Conservation (phyloP, 352 stramenopile genomes). For the Globisporangium perplexum region DNA sequence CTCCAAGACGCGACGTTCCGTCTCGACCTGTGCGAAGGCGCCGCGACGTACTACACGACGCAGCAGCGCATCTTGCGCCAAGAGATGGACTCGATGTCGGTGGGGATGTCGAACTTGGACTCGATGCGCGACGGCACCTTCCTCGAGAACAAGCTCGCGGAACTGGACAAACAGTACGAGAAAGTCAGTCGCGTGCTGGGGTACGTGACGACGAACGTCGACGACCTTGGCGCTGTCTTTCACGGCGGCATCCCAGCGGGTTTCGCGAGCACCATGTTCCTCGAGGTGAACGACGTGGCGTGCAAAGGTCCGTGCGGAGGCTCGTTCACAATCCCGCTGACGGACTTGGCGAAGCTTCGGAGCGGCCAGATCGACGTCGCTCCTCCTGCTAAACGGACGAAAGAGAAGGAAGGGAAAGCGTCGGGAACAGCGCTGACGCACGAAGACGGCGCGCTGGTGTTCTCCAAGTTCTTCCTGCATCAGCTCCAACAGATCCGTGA, state of each 20-base stretch:
- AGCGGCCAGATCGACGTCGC: not conserved
- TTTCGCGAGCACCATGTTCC: constrained; percentile 38
- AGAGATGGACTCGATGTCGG: constrained; percentile 56
- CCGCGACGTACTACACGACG: constrained; percentile 45
- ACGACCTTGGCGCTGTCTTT: constrained; percentile 56
- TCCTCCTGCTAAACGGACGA: not conserved
- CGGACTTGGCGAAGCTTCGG: constrained; percentile 29
- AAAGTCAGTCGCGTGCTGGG: constrained; percentile 44
- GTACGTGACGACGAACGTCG: constrained; percentile 52
- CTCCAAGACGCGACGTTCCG: constrained; percentile 58
- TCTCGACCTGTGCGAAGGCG: constrained; percentile 53
- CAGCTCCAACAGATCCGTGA: constrained; percentile 6
- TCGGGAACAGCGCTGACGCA: constrained; percentile 31
- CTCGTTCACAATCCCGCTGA: constrained; percentile 51
- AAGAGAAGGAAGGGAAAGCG: not conserved
- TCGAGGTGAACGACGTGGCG: constrained; percentile 51
- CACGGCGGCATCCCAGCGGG: constrained; percentile 48
- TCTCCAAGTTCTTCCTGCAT: constrained; percentile 46
- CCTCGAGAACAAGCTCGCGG: constrained; percentile 41
- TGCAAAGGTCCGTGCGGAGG: constrained; percentile 63
- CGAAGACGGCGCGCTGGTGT: constrained; percentile 52
- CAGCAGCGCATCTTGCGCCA: constrained; percentile 63
- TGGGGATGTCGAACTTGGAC: constrained; percentile 47
- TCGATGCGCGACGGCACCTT: constrained; percentile 54
- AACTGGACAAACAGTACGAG: constrained; percentile 53